Percentiles rank a stretch among this genome's conserved stretches.
These are phyloP conservation scores for Fusarium sp. DNA, from an alignment of 2,329 filamentous ascomycete genomes.

Conservation along the genomic window DNA sequence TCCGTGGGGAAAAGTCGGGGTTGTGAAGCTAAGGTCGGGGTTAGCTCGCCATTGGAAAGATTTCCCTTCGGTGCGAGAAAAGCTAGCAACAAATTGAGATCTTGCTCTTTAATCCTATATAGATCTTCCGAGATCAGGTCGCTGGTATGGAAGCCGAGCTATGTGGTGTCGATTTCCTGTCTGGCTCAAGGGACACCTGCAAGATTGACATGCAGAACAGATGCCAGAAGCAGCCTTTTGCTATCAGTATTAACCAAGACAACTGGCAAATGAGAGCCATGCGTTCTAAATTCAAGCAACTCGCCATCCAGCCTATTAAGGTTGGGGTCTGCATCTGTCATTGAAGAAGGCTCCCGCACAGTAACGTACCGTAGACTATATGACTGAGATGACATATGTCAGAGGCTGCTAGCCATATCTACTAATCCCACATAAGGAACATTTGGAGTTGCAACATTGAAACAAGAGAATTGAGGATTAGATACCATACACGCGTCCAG, in stretches of 20 bases:
- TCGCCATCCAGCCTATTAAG: not conserved
- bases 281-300: not conserved
- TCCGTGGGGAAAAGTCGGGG: slow-evolving; percentile 43
- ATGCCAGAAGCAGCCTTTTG: slow-evolving; percentile 21
- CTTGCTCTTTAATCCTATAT: slow-evolving; percentile 5
- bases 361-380: not conserved
- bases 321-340: not conserved
- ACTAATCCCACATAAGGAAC: not conserved
- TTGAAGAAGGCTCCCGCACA: not conserved
- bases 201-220: slow-evolving; percentile 11
- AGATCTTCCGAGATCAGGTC: slow-evolving; percentile 4
- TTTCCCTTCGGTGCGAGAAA: not conserved
- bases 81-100: not conserved
- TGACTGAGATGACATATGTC: not conserved
- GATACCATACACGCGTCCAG: slow-evolving; percentile 45
- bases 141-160: not conserved
- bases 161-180: not conserved
- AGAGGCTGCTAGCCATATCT: not conserved
- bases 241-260: not conserved
- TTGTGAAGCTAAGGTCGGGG: slow-evolving; percentile 33
- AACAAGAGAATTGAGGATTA: slow-evolving; percentile 38
- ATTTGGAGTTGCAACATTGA: slow-evolving; percentile 12
- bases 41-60: slow-evolving; percentile 21
- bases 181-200: slow-evolving; percentile 3
- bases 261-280: not conserved